These are phyloP conservation scores for Haplosporangium sp. DNA, from an alignment of 371 early-diverging fungal genomes.

Conservation along the genomic window DNA sequence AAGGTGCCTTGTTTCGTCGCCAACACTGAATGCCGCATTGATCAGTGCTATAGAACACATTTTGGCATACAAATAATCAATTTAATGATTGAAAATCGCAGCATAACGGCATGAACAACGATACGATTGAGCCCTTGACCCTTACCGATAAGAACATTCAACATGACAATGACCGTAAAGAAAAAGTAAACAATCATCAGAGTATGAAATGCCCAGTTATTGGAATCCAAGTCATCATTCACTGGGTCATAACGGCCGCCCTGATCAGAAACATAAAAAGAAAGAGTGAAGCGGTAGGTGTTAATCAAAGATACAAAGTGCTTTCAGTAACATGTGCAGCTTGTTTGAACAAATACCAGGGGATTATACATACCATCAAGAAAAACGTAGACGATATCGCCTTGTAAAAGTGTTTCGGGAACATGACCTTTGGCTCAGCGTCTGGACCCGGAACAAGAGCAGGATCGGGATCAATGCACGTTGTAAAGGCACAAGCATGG, in stretches of 20 bases:
- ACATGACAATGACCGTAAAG: conserved; percentile 30
- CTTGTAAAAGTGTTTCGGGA: neutral
- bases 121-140: neutral
- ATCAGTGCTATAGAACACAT: conserved; percentile 2
- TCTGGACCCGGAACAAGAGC: neutral
- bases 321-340: neutral
- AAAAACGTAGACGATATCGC: neutral
- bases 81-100: neutral
- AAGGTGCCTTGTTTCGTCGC: neutral
- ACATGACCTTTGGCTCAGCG: neutral
- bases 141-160: conserved; percentile 32
- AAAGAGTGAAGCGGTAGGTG: neutral
- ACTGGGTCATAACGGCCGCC: conserved; percentile 8
- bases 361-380: neutral
- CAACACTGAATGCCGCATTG: neutral
- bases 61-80: neutral
- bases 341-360: neutral
- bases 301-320: neutral
- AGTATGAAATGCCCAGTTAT: conserved; percentile 7
- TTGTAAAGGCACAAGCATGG: neutral
- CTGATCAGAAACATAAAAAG: neutral
- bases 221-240: neutral
- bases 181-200: conserved; percentile 27
- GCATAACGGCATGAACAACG: neutral
- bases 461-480: too few species aligned